Evolutionary conservation across 2,329 filamentous ascomycete species (phyloP), one percentile per base, ranked within the genome.

Genomic region (Biscogniauxia sp.): DNA sequence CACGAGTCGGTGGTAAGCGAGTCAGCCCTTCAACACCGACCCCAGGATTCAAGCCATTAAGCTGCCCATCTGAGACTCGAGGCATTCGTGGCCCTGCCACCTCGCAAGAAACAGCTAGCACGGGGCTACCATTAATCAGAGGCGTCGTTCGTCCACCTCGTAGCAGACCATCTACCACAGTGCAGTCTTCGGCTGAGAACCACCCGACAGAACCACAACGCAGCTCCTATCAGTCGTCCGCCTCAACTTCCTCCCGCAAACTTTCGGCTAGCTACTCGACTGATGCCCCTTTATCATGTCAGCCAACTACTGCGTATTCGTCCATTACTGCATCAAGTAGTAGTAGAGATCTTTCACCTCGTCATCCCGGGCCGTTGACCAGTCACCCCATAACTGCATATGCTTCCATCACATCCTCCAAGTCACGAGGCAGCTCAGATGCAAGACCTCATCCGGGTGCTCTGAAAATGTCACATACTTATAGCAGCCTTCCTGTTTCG

Each of bases 331-430:
- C 37, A 45, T 45, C 37, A 17, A 45, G 37, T 45, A 45, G 37
- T 45, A 45, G n/a, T 11, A 17, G 19, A 26, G 19, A 20, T 5
- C 19, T 13, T 52, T 52, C n/a, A 23, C 23, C 19, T 17, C 8
- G 23, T 17, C 51, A 20, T 26, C 51, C 51, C 17, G 65, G 63
- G 6, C 68, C 67, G 13, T 51, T 60, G 1, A 66, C 64, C 0
- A 63, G 66, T 5, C 64, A 66, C 20, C 66, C 66, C 1, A 71
- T 64, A 2, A 68, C 63, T 19, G 67, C 67, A 13, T 68, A 58
- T 45, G 68, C 67, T 13, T 52, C 65, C 3, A 53, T 69, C 20
- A 2, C 55, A 45, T 54, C 65, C 8, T 59, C 66, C 19, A 56
- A 41, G 25, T 57, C 63, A 15, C 54, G 56, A 37, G 53, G 61